Evolutionary conservation across 1,284 basidiomycete genomes (phyloP), one percentile per base, ranked within the genome.

Genomic region (Microbotryum silenes-acaulis): DNA sequence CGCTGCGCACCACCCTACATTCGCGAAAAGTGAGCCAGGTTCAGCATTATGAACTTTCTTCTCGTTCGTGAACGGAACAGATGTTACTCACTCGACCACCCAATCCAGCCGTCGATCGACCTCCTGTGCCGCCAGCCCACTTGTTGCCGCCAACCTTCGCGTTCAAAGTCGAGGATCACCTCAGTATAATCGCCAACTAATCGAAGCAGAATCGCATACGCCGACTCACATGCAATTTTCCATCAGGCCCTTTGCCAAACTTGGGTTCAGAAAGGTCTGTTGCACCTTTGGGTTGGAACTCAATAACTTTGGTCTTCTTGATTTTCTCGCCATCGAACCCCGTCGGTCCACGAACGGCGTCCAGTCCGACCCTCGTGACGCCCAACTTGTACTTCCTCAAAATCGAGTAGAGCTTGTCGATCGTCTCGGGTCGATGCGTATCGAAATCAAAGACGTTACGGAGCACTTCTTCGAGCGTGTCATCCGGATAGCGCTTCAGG

Each of bases 401-500:
- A 44, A 72, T 66, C 21, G 70, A 64, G 27, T 71, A 55, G 7
- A 77, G 71, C 54, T 73, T 68, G 12, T 74, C 68, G 54, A 77
- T 72, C n/a, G 69, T 71, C 57, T 74, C 74, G 8, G 75, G 74
- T 1, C 69, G 64, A 61, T 75, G 72, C 42, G 75, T 56, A 63
- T 77, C 76, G 48, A 77, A 77, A 20, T 72, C 64, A 45, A 77
- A 73, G 55, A 75, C 71, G 64, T 75, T 75, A 56, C 75, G 74
- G 48, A 77, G 67, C 12, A 74, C 73, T 10, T 68, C 62, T 20
- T 71, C 71, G n/a, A 77, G 72, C 23, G 64, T 37, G 48, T 77
- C 76, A 6, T 65, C 61, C 1, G 75, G 75, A 63, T 71, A 77
- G 50, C 68, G 64, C 47, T 73, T 64, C 56, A 77, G 64, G 63